Percentiles rank a stretch among this genome's conserved stretches.
Conservation (phyloP, 2,329 filamentous ascomycete species). For the Trichocomaceae sp. region DNA sequence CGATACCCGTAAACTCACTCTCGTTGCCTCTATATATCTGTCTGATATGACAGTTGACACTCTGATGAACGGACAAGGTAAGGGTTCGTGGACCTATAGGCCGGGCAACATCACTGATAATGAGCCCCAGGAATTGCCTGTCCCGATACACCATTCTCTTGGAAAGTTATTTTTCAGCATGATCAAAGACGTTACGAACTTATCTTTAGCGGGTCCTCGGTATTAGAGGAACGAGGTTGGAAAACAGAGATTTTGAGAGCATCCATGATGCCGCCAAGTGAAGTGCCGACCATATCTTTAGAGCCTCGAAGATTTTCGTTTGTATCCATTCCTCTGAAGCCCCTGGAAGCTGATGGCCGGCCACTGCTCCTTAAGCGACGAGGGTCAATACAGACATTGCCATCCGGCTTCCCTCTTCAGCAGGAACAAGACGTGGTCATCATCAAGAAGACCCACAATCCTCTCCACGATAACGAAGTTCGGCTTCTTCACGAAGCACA, state of each 20-base stretch:
- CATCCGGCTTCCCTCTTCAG: constrained; percentile 62
- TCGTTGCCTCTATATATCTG: constrained; percentile 68
- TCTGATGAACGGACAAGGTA: constrained; percentile 30
- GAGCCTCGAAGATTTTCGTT: constrained; percentile 25
- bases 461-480: constrained; percentile 50
- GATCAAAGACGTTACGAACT: constrained; percentile 73
- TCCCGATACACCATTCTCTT: constrained; percentile 76
- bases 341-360: constrained; percentile 68
- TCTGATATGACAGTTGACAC: constrained; percentile 33
- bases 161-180: constrained; percentile 83
- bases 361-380: constrained; percentile 51
- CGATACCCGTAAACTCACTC: constrained; percentile 61
- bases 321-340: constrained; percentile 64
- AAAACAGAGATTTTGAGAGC: constrained; percentile 56
- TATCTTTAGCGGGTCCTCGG: constrained; percentile 77
- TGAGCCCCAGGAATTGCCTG: constrained; percentile 66
- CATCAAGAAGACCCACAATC: constrained; percentile 73
- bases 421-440: constrained; percentile 65
- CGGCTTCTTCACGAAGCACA: constrained; percentile 41
- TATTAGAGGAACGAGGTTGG: constrained; percentile 76
- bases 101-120: neutral
- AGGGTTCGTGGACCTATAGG: constrained; percentile 16
- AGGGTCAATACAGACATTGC: constrained; percentile 71
- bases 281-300: constrained; percentile 40
- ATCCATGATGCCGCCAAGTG: constrained; percentile 45